A percentile compares a stretch with the other conserved stretches of the same genome.
phyloP scores from a whole-genome alignment of 2,329 filamentous ascomycete genomes.

The Neofusicoccum ribis region DNA sequence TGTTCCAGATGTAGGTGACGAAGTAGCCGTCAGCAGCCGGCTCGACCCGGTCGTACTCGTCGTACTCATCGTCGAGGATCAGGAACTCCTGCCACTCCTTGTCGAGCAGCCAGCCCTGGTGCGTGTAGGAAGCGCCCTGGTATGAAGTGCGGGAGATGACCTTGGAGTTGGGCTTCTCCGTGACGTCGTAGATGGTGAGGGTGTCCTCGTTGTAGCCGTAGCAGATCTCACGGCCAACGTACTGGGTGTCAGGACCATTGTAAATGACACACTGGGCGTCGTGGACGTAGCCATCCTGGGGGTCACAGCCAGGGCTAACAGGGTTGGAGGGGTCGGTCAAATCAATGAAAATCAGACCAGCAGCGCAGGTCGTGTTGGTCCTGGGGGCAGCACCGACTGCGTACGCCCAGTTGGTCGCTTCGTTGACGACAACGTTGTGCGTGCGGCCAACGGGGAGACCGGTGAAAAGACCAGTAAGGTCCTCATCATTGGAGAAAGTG shows the following conservation, averaged over 20 bases:
- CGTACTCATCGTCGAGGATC: constrained; percentile 42
- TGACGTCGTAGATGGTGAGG: constrained; percentile 55
- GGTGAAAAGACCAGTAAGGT: constrained; percentile 35
- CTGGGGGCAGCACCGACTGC: constrained; percentile 37
- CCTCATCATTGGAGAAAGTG: constrained; percentile 35
- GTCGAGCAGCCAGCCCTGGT: constrained; percentile 57
- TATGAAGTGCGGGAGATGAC: constrained; percentile 58
- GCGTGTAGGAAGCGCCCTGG: constrained; percentile 59
- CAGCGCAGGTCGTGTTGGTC: constrained; percentile 43
- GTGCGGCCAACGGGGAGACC: constrained; percentile 37
- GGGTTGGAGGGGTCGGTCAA: constrained; percentile 56
- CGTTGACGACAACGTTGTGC: constrained; percentile 42
- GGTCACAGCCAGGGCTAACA: constrained; percentile 55
- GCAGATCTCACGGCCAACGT: constrained; percentile 55
- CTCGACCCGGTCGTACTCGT: constrained; percentile 39
- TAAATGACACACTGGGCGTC: constrained; percentile 62
- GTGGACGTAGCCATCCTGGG: constrained; percentile 60
- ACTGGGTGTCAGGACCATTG: constrained; percentile 52
- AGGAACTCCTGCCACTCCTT: constrained; percentile 36
- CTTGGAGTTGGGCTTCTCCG: constrained; percentile 47
- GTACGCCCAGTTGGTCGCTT: constrained; percentile 39
- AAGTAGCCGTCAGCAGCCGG: constrained; percentile 36
- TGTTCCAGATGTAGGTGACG: constrained; percentile 43
- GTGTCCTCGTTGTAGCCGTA: constrained; percentile 58
- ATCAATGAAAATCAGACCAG: constrained; percentile 61